Conservation (phyloP, 106 monocot species). For the Allium cepa region DNA sequence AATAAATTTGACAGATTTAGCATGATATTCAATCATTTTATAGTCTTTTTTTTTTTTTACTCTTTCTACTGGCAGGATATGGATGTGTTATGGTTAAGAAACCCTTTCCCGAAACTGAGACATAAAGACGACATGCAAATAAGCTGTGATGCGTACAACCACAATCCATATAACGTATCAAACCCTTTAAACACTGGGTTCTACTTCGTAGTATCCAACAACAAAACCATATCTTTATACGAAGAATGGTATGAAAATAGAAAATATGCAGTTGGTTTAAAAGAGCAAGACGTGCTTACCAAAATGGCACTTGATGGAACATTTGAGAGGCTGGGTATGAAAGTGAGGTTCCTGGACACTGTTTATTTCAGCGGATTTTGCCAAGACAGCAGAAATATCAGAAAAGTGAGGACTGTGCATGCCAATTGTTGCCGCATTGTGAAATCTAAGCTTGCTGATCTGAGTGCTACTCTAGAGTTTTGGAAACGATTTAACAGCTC, state of each 20-base stretch:
- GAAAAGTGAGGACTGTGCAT: conserved; percentile 33
- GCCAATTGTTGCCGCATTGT: conserved; percentile 52
- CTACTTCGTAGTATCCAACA: conserved; percentile 50
- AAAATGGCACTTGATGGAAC: conserved; percentile 29
- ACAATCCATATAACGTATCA: conserved; percentile 21
- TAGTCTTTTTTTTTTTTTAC: not conserved
- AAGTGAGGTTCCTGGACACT: conserved; percentile 46
- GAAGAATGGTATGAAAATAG: conserved; percentile 45
- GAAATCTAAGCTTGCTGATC: conserved; percentile 46
- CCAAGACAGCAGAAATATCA: conserved; percentile 15
- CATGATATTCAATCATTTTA: not conserved
- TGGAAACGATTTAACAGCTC: conserved; percentile 36
- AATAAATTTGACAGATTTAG: too few relatives aligned
- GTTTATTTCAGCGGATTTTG: conserved; percentile 57
- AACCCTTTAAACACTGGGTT: conserved; percentile 65
- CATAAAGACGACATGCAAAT: conserved; percentile 34
- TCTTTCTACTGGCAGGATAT: conserved; percentile 19
- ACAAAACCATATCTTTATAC: conserved; percentile 40
- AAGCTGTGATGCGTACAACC: conserved; percentile 47
- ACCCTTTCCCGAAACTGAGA: conserved; percentile 18
- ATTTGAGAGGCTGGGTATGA: conserved; percentile 28
- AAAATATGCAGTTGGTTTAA: conserved; percentile 24
- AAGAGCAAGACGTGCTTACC: conserved; percentile 62
- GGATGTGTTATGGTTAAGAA: conserved; percentile 40
- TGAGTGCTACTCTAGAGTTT: conserved; percentile 22